phyloP scores from a whole-genome alignment of 2,329 filamentous ascomycete genomes.

The Didymosphaeria variabile region DNA sequence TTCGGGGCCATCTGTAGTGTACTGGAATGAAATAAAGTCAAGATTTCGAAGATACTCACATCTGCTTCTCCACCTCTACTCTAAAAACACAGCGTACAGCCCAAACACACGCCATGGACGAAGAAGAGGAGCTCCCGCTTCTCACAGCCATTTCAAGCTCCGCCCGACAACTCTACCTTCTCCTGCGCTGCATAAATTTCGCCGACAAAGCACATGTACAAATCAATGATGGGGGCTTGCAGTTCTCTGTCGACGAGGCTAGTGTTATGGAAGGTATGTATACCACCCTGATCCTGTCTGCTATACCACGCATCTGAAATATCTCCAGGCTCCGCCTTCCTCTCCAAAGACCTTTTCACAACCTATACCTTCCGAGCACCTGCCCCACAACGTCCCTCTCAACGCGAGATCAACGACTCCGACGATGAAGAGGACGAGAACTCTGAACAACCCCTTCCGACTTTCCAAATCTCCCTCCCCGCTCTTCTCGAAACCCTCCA shows the following conservation, averaged over 20 bases:
- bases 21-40: conserved; percentile 49
- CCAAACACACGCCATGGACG: conserved; percentile 45
- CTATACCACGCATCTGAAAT: background rate
- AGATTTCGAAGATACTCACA: conserved; percentile 35
- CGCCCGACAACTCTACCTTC: conserved; percentile 75
- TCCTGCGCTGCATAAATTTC: conserved; percentile 70
- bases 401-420: conserved; percentile 26
- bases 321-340: conserved; percentile 74
- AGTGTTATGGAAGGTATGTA: conserved; percentile 85
- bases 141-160: conserved; percentile 82
- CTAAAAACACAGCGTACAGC: conserved; percentile 9
- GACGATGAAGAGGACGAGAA: conserved; percentile 38
- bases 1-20: conserved; percentile 47
- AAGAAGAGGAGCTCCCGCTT: conserved; percentile 58
- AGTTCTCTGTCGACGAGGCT: conserved; percentile 87
- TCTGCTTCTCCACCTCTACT: conserved; percentile 18
- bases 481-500: conserved; percentile 93
- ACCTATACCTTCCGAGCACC: conserved; percentile 75
- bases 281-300: background rate
- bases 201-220: conserved; percentile 71
- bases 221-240: conserved; percentile 84
- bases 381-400: conserved; percentile 49
- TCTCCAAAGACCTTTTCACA: conserved; percentile 89
- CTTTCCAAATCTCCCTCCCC: conserved; percentile 86
- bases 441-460: conserved; percentile 62